Evolutionary conservation across 768 basidiomycete species (phyloP).

Genomic region (Russula vinacea): DNA sequence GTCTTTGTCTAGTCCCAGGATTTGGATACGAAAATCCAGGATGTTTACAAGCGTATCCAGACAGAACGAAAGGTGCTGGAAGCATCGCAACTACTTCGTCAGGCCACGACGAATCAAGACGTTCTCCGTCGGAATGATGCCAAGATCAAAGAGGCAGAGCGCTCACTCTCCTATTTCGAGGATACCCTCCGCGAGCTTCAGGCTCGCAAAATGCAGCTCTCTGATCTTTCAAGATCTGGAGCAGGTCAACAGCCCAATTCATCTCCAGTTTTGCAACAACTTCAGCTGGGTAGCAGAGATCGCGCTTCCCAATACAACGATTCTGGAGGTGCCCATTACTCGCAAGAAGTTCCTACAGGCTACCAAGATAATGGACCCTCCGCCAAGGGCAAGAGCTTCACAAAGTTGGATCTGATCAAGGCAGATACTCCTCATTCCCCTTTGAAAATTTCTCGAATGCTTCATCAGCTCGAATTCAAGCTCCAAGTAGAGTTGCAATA

Average conservation of each 20-base stretch:
- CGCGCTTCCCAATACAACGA: slow-evolving; percentile 22
- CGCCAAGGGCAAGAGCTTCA: slow-evolving; percentile 63
- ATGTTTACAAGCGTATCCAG: slow-evolving; percentile 84
- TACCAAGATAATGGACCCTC: slow-evolving; percentile 40
- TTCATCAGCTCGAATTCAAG: slow-evolving; percentile 99
- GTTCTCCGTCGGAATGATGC: slow-evolving; percentile 77
- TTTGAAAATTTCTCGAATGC: slow-evolving; percentile 94
- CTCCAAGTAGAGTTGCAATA: slow-evolving; percentile 97
- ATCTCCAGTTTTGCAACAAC: slow-evolving; percentile 19
- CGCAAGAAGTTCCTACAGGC: slow-evolving; percentile 35
- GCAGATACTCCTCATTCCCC: slow-evolving; percentile 96
- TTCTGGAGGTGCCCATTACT: slow-evolving; percentile 29
- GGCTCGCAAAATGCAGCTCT: slow-evolving; percentile 63
- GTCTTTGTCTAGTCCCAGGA: slow-evolving; percentile 42
- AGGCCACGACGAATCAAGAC: slow-evolving; percentile 83
- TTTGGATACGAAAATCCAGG: slow-evolving; percentile 91
- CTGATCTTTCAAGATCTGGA: slow-evolving; percentile 52
- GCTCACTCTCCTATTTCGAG: slow-evolving; percentile 83
- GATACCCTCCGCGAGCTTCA: slow-evolving; percentile 80
- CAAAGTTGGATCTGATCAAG: slow-evolving; percentile 91
- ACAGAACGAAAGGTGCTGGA: slow-evolving; percentile 92
- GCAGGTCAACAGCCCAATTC: slow-evolving; percentile 14
- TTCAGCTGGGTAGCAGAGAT: slow-evolving; percentile 23
- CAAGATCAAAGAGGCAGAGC: slow-evolving; percentile 84
- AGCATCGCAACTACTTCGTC: slow-evolving; percentile 70